Percentiles rank a stretch among this genome's conserved stretches.
phyloP scores from a whole-genome alignment of 495 filamentous ascomycete genomes.

The Aspergillus avenaceus region DNA sequence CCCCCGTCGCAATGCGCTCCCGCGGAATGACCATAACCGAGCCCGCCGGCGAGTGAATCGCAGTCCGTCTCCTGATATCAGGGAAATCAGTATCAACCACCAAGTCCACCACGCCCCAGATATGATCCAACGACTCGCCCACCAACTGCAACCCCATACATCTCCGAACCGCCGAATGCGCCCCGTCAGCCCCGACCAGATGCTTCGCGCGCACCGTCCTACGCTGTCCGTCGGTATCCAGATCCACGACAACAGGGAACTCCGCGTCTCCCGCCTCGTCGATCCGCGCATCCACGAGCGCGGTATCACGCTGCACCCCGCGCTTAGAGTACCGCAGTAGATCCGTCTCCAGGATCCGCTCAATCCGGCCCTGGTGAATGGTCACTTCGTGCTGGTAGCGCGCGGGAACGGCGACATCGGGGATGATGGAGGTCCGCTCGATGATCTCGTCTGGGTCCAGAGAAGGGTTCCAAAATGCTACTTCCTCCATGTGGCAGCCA shows the following conservation, averaged over 20 bases:
- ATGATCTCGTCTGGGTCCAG: slow-evolving; percentile 42
- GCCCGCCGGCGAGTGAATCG: slow-evolving; percentile 63
- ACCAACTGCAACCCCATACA: slow-evolving; percentile 55
- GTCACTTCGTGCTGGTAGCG: slow-evolving; percentile 52
- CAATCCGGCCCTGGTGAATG: slow-evolving; percentile 60
- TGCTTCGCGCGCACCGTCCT: slow-evolving; percentile 55
- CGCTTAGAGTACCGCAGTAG: slow-evolving; percentile 44
- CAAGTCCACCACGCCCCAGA: slow-evolving; percentile 65
- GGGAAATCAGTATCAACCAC: slow-evolving; percentile 67
- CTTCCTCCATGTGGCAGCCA: slow-evolving; percentile 37
- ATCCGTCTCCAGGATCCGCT: slow-evolving; percentile 57
- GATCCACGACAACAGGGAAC: slow-evolving; percentile 33
- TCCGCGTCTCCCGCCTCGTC: slow-evolving; percentile 54
- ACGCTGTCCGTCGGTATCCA: slow-evolving; percentile 42
- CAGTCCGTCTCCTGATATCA: slow-evolving; percentile 63
- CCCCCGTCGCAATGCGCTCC: slow-evolving; percentile 48
- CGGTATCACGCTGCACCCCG: slow-evolving; percentile 45
- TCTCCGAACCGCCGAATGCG: slow-evolving; percentile 56
- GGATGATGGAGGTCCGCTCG: slow-evolving; percentile 47
- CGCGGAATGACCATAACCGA: slow-evolving; percentile 71
- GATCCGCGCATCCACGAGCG: slow-evolving; percentile 52
- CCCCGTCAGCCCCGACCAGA: slow-evolving; percentile 65
- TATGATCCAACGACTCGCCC: slow-evolving; percentile 60
- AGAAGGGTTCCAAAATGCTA: slow-evolving; percentile 49
- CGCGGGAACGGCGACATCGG: slow-evolving; percentile 43